Evolutionary conservation across 2,329 filamentous ascomycete species (phyloP).

Genomic region (Sclerotinia subarctica): DNA sequence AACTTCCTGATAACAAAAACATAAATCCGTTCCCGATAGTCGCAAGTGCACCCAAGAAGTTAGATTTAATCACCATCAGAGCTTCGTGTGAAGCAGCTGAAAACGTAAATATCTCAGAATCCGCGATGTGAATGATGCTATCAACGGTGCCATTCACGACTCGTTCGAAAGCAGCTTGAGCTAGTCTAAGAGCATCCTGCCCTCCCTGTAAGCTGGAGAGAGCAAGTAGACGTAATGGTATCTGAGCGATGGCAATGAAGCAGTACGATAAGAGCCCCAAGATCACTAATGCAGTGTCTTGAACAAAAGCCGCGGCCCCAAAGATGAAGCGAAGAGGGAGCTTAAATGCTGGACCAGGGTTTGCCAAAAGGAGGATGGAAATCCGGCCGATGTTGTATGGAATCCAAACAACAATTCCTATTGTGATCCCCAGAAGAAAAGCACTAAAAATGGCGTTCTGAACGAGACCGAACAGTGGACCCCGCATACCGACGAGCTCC

Average conservation of each 20-base stretch:
- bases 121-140: constrained; percentile 44
- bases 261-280: constrained; percentile 52
- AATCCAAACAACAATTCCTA: constrained; percentile 81
- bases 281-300: constrained; percentile 69
- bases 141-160: constrained; percentile 51
- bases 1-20: constrained; percentile 48
- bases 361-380: constrained; percentile 73
- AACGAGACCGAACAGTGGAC: constrained; percentile 81
- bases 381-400: constrained; percentile 91
- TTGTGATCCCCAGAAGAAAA: constrained; percentile 81
- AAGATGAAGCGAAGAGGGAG: constrained; percentile 72
- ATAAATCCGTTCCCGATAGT: constrained; percentile 42
- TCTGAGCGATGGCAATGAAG: constrained; percentile 27
- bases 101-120: constrained; percentile 69
- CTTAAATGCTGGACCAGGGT: constrained; percentile 66
- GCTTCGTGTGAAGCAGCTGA: constrained; percentile 73
- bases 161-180: constrained; percentile 35
- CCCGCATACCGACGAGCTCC: constrained; percentile 94
- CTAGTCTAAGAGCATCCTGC: constrained; percentile 29
- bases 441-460: constrained; percentile 95
- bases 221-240: constrained; percentile 24
- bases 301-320: constrained; percentile 70
- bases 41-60: constrained; percentile 45
- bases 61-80: constrained; percentile 56
- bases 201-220: constrained; percentile 17